Percentiles rank a stretch among this genome's conserved stretches.
Conservation (phyloP, 345 rosid species). For the Ceriops decandra region DNA sequence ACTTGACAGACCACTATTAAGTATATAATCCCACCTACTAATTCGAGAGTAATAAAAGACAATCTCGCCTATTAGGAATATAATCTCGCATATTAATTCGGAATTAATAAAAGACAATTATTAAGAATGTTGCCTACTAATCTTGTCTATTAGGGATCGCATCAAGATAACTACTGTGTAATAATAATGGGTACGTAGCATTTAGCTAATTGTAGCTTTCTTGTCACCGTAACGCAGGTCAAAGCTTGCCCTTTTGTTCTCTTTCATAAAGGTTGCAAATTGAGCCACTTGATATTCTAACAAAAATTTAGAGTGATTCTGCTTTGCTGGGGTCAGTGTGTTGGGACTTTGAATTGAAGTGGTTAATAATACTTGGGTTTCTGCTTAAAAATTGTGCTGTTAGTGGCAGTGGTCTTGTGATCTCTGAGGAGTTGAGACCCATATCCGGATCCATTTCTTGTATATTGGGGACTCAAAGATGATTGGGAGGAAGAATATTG, state of each 20-base stretch:
- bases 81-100: too few species aligned
- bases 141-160: too few species aligned
- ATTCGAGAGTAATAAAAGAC: too few species aligned
- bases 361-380: constrained; percentile 2
- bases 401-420: constrained; percentile 14
- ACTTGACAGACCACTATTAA: too few species aligned
- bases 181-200: too few species aligned
- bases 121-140: too few species aligned
- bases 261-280: constrained; percentile 7
- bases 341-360: constrained; percentile 14
- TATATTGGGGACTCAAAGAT: constrained; percentile 11
- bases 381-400: constrained; percentile 9
- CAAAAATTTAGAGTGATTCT: constrained; percentile 7
- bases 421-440: constrained; percentile 8
- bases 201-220: background rate
- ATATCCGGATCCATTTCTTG: background rate
- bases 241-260: constrained; percentile 5
- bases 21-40: too few species aligned
- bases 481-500: constrained; percentile 48
- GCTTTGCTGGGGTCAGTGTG: constrained; percentile 12
- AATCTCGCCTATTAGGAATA: too few species aligned
- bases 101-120: too few species aligned
- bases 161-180: too few species aligned
- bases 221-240: constrained; percentile 27
- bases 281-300: constrained; percentile 1